phyloP scores from a whole-genome alignment of 1,284 basidiomycete genomes.

The Schizophyllum commune region DNA sequence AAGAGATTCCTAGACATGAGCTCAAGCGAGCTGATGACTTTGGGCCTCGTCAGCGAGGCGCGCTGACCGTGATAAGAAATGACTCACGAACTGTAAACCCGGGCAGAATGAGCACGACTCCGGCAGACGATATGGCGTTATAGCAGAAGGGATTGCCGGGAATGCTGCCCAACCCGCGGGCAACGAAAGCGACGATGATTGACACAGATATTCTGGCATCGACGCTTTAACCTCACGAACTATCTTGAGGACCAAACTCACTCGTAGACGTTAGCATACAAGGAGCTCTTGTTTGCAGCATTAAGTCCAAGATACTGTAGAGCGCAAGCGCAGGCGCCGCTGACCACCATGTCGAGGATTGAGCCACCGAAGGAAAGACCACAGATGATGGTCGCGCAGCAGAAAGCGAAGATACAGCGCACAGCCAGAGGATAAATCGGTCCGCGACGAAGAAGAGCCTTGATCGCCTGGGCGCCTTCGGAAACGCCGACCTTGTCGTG shows the following conservation, averaged over 20 bases:
- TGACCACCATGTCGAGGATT: conserved; percentile 74
- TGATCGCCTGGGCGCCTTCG: conserved; percentile 56
- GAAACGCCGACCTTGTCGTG: conserved; percentile 65
- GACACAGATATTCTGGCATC: conserved; percentile 66
- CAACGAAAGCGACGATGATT: conserved; percentile 76
- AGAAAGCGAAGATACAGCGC: conserved; percentile 66
- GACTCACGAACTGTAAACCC: conserved; percentile 70
- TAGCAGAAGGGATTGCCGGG: conserved; percentile 71
- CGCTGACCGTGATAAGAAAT: neutral
- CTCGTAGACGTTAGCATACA: conserved; percentile 65
- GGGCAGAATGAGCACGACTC: conserved; percentile 72
- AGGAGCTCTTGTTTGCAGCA: conserved; percentile 70
- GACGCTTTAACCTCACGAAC: neutral
- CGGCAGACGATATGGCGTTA: conserved; percentile 75
- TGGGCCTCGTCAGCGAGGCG: neutral
- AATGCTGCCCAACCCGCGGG: conserved; percentile 66
- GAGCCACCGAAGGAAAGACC: conserved; percentile 79
- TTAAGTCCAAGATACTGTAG: conserved; percentile 73
- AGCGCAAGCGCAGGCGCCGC: conserved; percentile 61
- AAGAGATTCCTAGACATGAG: conserved; percentile 78
- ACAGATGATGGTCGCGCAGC: conserved; percentile 71
- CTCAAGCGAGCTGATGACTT: conserved; percentile 81
- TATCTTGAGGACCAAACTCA: neutral
- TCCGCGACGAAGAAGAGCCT: conserved; percentile 48
- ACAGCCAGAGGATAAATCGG: conserved; percentile 55